These are phyloP conservation scores for Didymella keratinophila DNA, from an alignment of 2,329 filamentous ascomycete genomes.

Conservation along the genomic window DNA sequence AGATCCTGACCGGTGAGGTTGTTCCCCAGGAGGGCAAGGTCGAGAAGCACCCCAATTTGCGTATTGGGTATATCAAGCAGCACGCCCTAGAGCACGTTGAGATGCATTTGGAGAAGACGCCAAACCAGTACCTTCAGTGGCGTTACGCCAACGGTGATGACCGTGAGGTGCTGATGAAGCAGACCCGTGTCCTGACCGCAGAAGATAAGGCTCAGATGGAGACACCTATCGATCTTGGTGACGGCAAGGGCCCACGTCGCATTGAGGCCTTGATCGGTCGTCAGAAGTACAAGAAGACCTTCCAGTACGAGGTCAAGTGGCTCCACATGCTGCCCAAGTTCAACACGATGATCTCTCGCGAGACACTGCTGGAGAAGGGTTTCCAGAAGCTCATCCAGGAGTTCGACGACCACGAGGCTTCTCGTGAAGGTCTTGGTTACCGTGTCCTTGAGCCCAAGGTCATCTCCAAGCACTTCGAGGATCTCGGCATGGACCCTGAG, in stretches of 20 bases:
- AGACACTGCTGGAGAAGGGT: slow-evolving; percentile 84
- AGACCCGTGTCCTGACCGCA: slow-evolving; percentile 87
- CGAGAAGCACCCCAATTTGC: slow-evolving; percentile 97
- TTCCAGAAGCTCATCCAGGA: slow-evolving; percentile 96
- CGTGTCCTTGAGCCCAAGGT: slow-evolving; percentile 90
- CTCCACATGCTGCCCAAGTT: slow-evolving; percentile 84
- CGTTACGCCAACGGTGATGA: slow-evolving; percentile 97
- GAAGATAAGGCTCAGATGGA: slow-evolving; percentile 92
- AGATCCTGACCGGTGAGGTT: slow-evolving; percentile 91
- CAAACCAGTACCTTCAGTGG: slow-evolving; percentile 99
- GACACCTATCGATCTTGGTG: slow-evolving; percentile 82
- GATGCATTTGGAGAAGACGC: slow-evolving; percentile 99
- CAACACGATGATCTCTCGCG: slow-evolving; percentile 91
- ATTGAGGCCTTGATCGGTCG: slow-evolving; percentile 92
- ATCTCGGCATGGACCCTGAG: slow-evolving; percentile 93
- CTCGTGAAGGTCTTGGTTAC: slow-evolving; percentile 97
- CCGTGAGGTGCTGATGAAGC: slow-evolving; percentile 96
- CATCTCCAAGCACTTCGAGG: slow-evolving; percentile 98
- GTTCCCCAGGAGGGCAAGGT: slow-evolving; percentile 85
- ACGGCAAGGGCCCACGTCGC: slow-evolving; percentile 78
- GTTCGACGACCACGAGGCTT: slow-evolving; percentile 98
- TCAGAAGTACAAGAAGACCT: slow-evolving; percentile 98
- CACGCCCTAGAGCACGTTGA: slow-evolving; percentile 99
- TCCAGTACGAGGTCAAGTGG: slow-evolving; percentile 99
- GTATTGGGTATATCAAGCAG: slow-evolving; percentile 99